Conservation (phyloP, 163 green algal species). For the Scenedesmus sp. region DNA sequence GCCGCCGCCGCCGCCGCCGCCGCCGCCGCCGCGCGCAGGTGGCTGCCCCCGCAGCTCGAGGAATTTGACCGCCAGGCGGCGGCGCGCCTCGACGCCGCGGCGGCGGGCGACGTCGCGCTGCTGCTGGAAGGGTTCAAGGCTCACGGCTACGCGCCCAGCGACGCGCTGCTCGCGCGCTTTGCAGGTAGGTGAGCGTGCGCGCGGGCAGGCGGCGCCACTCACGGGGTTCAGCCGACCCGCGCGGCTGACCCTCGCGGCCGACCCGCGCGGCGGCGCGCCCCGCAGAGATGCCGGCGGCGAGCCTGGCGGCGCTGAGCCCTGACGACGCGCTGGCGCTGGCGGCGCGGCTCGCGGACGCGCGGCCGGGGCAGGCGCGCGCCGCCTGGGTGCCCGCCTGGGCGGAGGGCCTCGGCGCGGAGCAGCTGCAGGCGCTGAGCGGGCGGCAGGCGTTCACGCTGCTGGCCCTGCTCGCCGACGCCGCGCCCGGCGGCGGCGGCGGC, state of each 20-base stretch:
- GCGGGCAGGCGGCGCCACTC: neutral
- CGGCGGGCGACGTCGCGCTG: conserved; percentile 14
- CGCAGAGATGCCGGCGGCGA: conserved; percentile 17
- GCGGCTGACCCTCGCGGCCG: too few species aligned
- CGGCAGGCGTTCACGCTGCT: conserved; percentile 23
- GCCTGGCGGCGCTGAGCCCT: neutral
- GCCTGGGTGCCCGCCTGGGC: conserved; percentile 21
- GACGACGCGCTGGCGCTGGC: conserved; percentile 15
- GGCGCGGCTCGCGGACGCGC: conserved; percentile 5
- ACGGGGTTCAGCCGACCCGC: too few species aligned
- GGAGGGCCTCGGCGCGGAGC: neutral
- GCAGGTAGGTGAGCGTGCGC: conserved; percentile 29
- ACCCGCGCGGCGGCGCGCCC: too few species aligned
- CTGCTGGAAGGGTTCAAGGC: conserved; percentile 31
- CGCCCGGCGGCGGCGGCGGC: neutral
- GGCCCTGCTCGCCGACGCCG: neutral
- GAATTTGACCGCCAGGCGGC: conserved; percentile 36
- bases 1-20: neutral
- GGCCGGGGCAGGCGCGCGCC: neutral
- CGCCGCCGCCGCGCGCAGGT: neutral
- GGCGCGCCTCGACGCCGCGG: conserved; percentile 3
- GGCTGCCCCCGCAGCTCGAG: conserved; percentile 40
- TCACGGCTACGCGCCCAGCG: neutral
- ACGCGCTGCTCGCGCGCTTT: conserved; percentile 12
- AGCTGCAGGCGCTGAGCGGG: conserved; percentile 1